Conservation (phyloP, 2,329 filamentous ascomycete genomes). For the Diaporthe helianthi region DNA sequence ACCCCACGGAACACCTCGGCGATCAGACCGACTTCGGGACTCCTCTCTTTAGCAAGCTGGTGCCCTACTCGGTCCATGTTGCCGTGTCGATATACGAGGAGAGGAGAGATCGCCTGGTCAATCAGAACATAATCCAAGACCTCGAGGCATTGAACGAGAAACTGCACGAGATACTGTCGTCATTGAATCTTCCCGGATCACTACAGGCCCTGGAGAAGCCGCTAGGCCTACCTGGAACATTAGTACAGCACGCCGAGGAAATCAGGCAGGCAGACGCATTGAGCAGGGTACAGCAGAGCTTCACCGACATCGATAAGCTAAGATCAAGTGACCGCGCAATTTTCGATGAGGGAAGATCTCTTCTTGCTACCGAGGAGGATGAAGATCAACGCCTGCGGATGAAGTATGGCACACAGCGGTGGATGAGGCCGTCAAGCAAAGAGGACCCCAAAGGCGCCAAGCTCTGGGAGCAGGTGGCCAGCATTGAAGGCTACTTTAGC, state of each 20-base stretch:
- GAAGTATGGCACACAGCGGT: conserved; percentile 87
- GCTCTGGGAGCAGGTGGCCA: conserved; percentile 75
- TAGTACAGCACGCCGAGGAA: conserved; percentile 92
- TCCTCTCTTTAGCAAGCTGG: conserved; percentile 87
- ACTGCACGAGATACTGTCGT: conserved; percentile 80
- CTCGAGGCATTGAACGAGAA: conserved; percentile 81
- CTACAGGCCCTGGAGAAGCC: conserved; percentile 95
- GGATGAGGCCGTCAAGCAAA: conserved; percentile 74
- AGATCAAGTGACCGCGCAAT: conserved; percentile 78
- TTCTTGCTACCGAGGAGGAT: conserved; percentile 79
- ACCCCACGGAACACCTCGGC: conserved; percentile 81
- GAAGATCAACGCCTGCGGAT: conserved; percentile 79
- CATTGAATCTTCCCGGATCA: conserved; percentile 87
- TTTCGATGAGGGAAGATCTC: conserved; percentile 82
- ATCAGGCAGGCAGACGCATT: conserved; percentile 90
- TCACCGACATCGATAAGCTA: conserved; percentile 91
- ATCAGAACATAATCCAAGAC: conserved; percentile 84
- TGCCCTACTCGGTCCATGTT: conserved; percentile 94
- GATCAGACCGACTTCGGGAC: conserved; percentile 82
- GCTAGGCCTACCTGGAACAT: conserved; percentile 81
- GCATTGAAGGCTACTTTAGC: conserved; percentile 88
- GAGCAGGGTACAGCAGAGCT: conserved; percentile 76
- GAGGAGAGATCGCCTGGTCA: conserved; percentile 86
- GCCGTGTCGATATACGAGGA: conserved; percentile 96
- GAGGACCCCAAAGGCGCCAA: conserved; percentile 71